Evolutionary conservation across 2,329 filamentous ascomycete species (phyloP), one percentile per base, ranked within the genome.

Genomic region (Botrytis elliptica): DNA sequence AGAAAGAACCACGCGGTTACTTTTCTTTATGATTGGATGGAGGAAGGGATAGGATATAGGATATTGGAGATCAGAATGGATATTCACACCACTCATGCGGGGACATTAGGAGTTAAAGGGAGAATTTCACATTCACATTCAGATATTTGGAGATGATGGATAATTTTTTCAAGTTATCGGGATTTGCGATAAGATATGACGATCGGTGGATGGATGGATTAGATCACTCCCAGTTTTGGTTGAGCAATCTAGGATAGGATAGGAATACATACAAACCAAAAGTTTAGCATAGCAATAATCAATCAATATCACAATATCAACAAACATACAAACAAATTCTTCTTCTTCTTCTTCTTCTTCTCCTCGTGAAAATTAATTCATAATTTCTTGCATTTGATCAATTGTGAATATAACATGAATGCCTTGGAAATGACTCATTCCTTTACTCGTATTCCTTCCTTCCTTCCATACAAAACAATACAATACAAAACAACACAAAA

Each of bases 1-100:
- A 64, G 64, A 72, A 72, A 75, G 73, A 65, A 73, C 71, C 74
- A 73, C 55, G 29, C 68, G 68, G 55, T 70, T 70, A 14, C 18
- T 40, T 67, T 67, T 40, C 40, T 40, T 67, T 55, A 55, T 40
- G 64, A 67, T 40, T 33, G 46, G 20, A 66, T 36, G 29, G 44
- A 49, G 7, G 20, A 7, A 49, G 42, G 62, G 40, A 65, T 42
- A 22, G 49, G 33, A 42, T 16, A n/a, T 55, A 29, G 44, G 44
- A 52, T 12, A n/a, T 7, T 36, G 33, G 52, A 38, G 44, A 63
- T 14, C 40, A 42, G 66, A 60, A 36, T 52, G 65, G 42, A 55
- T 33, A 70, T 62, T 55, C 65, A 70, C 72, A 73, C 72, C 72
- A 73, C 72, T 73, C 72, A 73, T 66, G 38, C 36, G 18, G 55